Percentiles rank a stretch among this genome's conserved stretches.
phyloP scores from a whole-genome alignment of 441 rosid species.

The Populus hybrid region DNA sequence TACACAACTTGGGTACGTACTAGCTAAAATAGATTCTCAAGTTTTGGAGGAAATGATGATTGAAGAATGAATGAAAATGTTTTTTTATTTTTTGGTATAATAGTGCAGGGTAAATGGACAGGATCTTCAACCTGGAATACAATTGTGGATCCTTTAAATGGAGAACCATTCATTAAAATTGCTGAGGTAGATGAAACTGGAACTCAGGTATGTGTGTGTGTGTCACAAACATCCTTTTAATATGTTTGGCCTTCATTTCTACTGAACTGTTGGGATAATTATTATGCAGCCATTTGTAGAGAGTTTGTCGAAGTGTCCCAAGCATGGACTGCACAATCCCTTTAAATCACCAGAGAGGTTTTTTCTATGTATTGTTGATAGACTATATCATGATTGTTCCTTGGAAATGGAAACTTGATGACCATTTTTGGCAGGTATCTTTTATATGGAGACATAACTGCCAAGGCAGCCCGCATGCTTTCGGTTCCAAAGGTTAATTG shows the following conservation, averaged over 20 bases:
- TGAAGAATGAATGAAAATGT: slow-evolving; percentile 8
- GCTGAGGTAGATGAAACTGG: slow-evolving; percentile 77
- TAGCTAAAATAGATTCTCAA: background rate
- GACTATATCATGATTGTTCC: background rate
- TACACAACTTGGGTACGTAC: slow-evolving; percentile 71
- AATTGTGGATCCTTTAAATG: slow-evolving; percentile 87
- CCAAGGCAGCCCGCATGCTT: slow-evolving; percentile 88
- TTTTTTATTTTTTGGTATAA: slow-evolving; percentile 16
- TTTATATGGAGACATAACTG: slow-evolving; percentile 81
- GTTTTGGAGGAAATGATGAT: background rate
- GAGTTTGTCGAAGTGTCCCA: slow-evolving; percentile 89
- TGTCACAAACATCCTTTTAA: background rate
- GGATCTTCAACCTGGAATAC: slow-evolving; percentile 62
- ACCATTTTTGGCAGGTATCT: slow-evolving; percentile 59
- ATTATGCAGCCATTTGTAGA: slow-evolving; percentile 80
- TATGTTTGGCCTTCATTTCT: background rate
- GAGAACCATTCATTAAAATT: slow-evolving; percentile 84
- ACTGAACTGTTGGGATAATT: slow-evolving; percentile 18
- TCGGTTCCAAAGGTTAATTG: slow-evolving; percentile 69
- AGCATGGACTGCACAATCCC: slow-evolving; percentile 97
- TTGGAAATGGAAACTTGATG: background rate
- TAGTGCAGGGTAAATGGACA: slow-evolving; percentile 92
- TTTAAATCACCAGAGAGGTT: slow-evolving; percentile 96
- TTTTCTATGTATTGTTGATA: background rate
- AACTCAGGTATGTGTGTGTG: slow-evolving; percentile 49